These are phyloP conservation scores for Cordyceps pruinosa DNA, from an alignment of 2,329 filamentous ascomycete species.

Conservation along the genomic window DNA sequence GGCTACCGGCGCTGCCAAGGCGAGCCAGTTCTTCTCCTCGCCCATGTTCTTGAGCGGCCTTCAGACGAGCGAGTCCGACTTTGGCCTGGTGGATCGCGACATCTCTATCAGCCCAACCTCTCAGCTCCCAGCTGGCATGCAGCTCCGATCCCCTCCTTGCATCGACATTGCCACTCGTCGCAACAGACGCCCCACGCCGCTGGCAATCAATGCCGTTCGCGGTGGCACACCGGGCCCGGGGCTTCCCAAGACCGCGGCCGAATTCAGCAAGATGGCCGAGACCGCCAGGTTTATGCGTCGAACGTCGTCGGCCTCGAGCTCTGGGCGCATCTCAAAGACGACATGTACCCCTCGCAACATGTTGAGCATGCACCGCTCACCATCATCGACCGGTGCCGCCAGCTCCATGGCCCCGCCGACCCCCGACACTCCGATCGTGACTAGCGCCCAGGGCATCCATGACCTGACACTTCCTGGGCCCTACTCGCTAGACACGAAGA, in stretches of 20 bases:
- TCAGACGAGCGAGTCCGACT: conserved; percentile 19
- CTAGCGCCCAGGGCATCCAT: conserved; percentile 29
- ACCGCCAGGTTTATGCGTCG: conserved; percentile 44
- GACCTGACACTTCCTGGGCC: conserved; percentile 33
- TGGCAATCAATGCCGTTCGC: conserved; percentile 40
- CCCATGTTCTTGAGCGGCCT: conserved; percentile 17
- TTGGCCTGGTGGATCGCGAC: not conserved
- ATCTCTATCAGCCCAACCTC: conserved; percentile 9
- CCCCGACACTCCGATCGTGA: conserved; percentile 40
- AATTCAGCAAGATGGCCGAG: conserved; percentile 39
- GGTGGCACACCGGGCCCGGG: conserved; percentile 30
- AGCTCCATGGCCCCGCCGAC: conserved; percentile 41
- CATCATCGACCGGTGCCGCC: conserved; percentile 31
- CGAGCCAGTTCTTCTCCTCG: conserved; percentile 27
- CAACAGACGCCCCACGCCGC: conserved; percentile 37
- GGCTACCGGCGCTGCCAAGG: conserved; percentile 12
- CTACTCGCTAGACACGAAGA: conserved; percentile 26
- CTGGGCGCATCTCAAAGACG: conserved; percentile 28
- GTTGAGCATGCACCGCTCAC: conserved; percentile 37
- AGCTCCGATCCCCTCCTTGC: conserved; percentile 42
- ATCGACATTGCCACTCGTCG: conserved; percentile 49
- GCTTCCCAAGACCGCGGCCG: conserved; percentile 41
- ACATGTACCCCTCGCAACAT: conserved; percentile 30
- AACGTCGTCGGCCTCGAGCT: conserved; percentile 45
- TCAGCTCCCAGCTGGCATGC: conserved; percentile 18